Conservation (phyloP, 306 rosid species). For the Ochetophila trinervis region DNA sequence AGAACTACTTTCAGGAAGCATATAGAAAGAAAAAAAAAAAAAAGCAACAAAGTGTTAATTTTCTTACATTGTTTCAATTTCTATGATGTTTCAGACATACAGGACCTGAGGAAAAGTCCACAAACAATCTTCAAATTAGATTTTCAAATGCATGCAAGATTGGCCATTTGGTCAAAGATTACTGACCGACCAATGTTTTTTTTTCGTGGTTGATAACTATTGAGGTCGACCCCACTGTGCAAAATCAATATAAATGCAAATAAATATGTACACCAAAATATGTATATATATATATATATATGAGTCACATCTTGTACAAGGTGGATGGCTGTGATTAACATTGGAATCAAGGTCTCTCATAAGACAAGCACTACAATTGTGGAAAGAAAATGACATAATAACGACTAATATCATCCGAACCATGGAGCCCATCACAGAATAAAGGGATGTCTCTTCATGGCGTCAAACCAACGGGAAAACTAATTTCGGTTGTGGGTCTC, state of each 20-base stretch:
- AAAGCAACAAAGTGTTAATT: too few species aligned
- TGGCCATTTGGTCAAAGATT: slow-evolving; percentile 32
- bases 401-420: slow-evolving; percentile 35
- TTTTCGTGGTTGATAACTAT: slow-evolving; percentile 20
- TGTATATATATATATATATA: too few species aligned
- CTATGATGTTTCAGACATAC: slow-evolving; percentile 24
- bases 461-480: slow-evolving; percentile 21
- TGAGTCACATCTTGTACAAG: too few species aligned
- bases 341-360: slow-evolving; percentile 27
- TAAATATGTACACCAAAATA: slow-evolving; percentile 16
- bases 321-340: slow-evolving; percentile 12
- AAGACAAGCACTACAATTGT: slow-evolving; percentile 44
- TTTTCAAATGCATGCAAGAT: slow-evolving; percentile 11
- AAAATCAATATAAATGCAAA: neutral
- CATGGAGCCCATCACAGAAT: slow-evolving; percentile 37
- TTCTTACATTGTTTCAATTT: neutral
- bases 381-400: slow-evolving; percentile 35
- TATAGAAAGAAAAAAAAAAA: too few species aligned
- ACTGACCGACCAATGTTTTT: slow-evolving; percentile 5
- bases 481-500: slow-evolving; percentile 35
- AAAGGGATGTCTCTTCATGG: slow-evolving; percentile 35
- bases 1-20: too few species aligned
- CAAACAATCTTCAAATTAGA: slow-evolving; percentile 10
- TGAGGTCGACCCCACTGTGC: slow-evolving; percentile 20
- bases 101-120: slow-evolving; percentile 1